A percentile compares a stretch with the other conserved stretches of the same genome.
Evolutionary conservation across 1,284 basidiomycete species (phyloP).

Genomic region (Ustanciosporium gigantosporum): DNA sequence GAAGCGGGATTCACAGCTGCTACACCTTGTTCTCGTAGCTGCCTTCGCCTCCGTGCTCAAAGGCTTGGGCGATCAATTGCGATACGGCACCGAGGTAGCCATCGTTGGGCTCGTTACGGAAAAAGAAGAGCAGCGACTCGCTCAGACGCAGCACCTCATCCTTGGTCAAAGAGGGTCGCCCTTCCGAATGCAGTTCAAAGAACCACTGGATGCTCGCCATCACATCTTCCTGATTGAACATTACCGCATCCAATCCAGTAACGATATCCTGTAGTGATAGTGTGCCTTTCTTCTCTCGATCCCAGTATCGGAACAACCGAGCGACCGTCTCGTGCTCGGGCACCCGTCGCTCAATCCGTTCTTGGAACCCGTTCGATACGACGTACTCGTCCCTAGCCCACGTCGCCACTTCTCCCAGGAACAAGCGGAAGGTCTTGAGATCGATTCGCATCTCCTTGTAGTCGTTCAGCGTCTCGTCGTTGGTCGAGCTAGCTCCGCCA

Average conservation of each 20-base stretch:
- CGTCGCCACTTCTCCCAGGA: conserved; percentile 88
- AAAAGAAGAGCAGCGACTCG: conserved; percentile 82
- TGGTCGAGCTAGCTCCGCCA: conserved; percentile 3
- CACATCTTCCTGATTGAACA: conserved; percentile 75
- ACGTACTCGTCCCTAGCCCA: conserved; percentile 96
- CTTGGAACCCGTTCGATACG: conserved; percentile 65
- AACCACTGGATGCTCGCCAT: conserved; percentile 99
- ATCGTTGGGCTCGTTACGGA: conserved; percentile 95
- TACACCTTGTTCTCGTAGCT: conserved; percentile 37
- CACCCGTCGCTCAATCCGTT: conserved; percentile 56
- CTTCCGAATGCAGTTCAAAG: conserved; percentile 86
- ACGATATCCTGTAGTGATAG: conserved; percentile 73
- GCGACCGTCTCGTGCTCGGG: conserved; percentile 53
- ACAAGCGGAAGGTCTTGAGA: conserved; percentile 81
- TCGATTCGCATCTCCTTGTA: conserved; percentile 78
- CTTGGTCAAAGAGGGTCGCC: conserved; percentile 89
- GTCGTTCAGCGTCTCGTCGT: conserved; percentile 45
- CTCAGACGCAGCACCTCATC: conserved; percentile 90
- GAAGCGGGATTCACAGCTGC: no score
- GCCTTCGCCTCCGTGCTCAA: conserved; percentile 46
- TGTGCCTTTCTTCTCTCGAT: conserved; percentile 50
- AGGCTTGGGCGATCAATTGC: conserved; percentile 51
- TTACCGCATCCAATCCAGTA: conserved; percentile 82
- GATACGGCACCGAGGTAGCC: conserved; percentile 74
- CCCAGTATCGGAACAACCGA: conserved; percentile 54